phyloP scores from a whole-genome alignment of 768 basidiomycete genomes.

The Hygrocybe punicea region DNA sequence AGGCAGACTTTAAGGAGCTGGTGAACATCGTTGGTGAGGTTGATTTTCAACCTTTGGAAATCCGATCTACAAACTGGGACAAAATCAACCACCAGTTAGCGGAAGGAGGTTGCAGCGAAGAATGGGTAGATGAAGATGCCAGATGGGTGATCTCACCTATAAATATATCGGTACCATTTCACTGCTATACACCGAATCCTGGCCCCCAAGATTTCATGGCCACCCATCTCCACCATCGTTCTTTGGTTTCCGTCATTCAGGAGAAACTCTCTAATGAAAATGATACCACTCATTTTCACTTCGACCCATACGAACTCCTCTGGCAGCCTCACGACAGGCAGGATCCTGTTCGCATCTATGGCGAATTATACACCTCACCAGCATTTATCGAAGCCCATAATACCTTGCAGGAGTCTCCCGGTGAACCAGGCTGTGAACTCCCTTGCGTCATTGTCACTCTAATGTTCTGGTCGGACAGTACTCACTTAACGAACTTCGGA shows the following conservation, averaged over 20 bases:
- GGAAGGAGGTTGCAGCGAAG: not conserved
- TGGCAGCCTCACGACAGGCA: conserved; percentile 2
- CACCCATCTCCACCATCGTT: conserved; percentile 11
- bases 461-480: conserved; percentile 35
- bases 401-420: conserved; percentile 9
- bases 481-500: too few relatives aligned
- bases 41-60: too few relatives aligned
- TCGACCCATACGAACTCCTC: conserved; percentile 7
- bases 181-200: too few relatives aligned
- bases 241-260: conserved; percentile 12
- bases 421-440: conserved; percentile 13
- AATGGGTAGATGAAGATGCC: conserved; percentile 11
- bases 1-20: too few relatives aligned
- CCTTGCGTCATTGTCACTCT: conserved; percentile 21
- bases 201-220: conserved; percentile 6
- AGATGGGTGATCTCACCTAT: conserved; percentile 11
- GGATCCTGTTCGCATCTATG: too few relatives aligned
- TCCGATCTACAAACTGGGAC: too few relatives aligned
- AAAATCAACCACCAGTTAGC: too few relatives aligned
- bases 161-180: conserved; percentile 9
- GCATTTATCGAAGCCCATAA: too few relatives aligned
- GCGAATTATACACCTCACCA: too few relatives aligned
- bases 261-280: conserved; percentile 8
- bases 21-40: too few relatives aligned
- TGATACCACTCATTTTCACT: conserved; percentile 4